A percentile compares a stretch with the other conserved stretches of the same genome.
These are phyloP conservation scores for Cordyceps tenuipes DNA, from an alignment of 2,329 filamentous ascomycete species.

Conservation along the genomic window DNA sequence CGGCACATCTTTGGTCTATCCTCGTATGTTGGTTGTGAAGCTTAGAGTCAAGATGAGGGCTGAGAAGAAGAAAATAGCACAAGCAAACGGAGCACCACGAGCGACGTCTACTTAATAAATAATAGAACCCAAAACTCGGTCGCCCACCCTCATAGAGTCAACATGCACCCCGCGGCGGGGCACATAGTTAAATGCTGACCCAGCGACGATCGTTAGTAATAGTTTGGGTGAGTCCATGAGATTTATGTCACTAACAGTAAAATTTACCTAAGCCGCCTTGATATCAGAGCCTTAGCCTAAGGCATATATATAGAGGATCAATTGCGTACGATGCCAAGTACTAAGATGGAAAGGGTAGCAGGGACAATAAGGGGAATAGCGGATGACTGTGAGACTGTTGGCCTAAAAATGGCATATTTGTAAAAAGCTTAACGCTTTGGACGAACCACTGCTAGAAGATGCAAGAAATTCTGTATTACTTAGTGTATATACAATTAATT, in stretches of 20 bases:
- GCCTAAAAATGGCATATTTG: too few species aligned
- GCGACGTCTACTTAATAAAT: not conserved
- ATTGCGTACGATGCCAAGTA: too few species aligned
- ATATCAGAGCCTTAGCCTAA: too few species aligned
- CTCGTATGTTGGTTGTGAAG: not conserved
- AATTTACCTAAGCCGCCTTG: not conserved
- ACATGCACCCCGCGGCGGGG: conserved; percentile 2
- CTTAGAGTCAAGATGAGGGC: not conserved
- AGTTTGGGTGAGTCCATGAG: not conserved
- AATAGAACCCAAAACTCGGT: not conserved
- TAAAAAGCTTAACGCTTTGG: too few species aligned
- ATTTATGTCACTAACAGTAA: not conserved
- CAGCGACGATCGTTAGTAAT: not conserved
- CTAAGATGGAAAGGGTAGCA: too few species aligned
- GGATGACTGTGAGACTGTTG: too few species aligned
- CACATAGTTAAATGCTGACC: not conserved
- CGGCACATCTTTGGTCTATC: not conserved
- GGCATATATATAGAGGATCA: too few species aligned
- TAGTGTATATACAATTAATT: not conserved
- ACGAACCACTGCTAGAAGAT: too few species aligned
- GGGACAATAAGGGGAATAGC: too few species aligned
- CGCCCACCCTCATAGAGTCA: conserved; percentile 2
- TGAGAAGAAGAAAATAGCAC: not conserved
- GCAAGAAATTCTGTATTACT: too few species aligned
- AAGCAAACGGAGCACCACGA: not conserved